Evolutionary conservation across 352 stramenopile species (phyloP).

Genomic region (Phytopythium montanum): DNA sequence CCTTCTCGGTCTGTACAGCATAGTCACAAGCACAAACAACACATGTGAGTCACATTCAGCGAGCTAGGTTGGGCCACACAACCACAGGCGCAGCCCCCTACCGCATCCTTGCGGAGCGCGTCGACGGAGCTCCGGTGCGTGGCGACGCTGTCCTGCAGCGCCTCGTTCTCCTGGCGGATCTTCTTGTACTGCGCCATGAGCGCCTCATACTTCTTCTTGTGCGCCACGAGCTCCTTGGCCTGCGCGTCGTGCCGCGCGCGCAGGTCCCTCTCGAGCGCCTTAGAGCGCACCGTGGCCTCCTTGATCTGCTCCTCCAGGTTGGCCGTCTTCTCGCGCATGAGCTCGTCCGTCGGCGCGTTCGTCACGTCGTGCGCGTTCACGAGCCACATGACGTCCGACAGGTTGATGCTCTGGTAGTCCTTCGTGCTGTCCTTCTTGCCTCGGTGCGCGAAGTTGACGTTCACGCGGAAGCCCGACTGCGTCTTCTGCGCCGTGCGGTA

Average conservation of each 20-base stretch:
- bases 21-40: slow-evolving; percentile 7
- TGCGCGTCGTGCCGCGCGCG: slow-evolving; percentile 75
- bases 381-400: slow-evolving; percentile 82
- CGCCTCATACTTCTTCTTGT: slow-evolving; percentile 80
- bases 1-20: slow-evolving; percentile 73
- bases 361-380: slow-evolving; percentile 76
- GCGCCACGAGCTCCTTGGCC: slow-evolving; percentile 54
- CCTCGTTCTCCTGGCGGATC: slow-evolving; percentile 79
- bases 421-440: slow-evolving; percentile 87
- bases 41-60: slow-evolving; percentile 3
- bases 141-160: slow-evolving; percentile 60
- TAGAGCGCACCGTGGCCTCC: slow-evolving; percentile 66
- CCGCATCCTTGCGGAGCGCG: slow-evolving; percentile 77
- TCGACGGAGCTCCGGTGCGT: slow-evolving; percentile 66
- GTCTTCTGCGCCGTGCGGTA: slow-evolving; percentile 80
- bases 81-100: slow-evolving; percentile 22
- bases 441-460: slow-evolving; percentile 81
- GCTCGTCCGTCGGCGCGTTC: slow-evolving; percentile 70
- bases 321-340: slow-evolving; percentile 85
- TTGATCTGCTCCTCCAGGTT: slow-evolving; percentile 89
- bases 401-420: slow-evolving; percentile 84
- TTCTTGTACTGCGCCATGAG: slow-evolving; percentile 81
- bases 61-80: not conserved
- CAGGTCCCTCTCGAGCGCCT: slow-evolving; percentile 66
- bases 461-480: slow-evolving; percentile 83